Percentiles rank a stretch among this genome's conserved stretches.
Conservation (phyloP, 495 filamentous ascomycete genomes). For the Lophiostoma macrostomum region DNA sequence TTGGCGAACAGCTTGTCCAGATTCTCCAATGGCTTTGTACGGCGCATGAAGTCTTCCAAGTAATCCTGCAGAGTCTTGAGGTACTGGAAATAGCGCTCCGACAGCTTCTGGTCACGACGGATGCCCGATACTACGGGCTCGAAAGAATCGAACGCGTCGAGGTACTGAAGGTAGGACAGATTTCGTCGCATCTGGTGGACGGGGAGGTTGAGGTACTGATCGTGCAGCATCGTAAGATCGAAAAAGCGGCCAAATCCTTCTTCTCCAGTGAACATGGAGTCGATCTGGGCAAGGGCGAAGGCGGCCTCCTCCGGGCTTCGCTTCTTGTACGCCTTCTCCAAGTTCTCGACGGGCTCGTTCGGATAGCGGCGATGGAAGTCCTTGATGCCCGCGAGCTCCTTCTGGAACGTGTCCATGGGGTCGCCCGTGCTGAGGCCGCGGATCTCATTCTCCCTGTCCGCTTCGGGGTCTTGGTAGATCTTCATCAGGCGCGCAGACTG, state of each 20-base stretch:
- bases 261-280: slow-evolving; percentile 92
- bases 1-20: slow-evolving; percentile 69
- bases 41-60: slow-evolving; percentile 78
- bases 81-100: slow-evolving; percentile 87
- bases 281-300: slow-evolving; percentile 57
- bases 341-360: slow-evolving; percentile 90
- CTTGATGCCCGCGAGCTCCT: slow-evolving; percentile 74
- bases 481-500: slow-evolving; percentile 78
- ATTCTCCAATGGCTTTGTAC: slow-evolving; percentile 78
- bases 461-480: slow-evolving; percentile 79
- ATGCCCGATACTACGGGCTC: slow-evolving; percentile 66
- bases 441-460: slow-evolving; percentile 69
- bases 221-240: slow-evolving; percentile 78
- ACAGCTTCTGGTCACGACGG: slow-evolving; percentile 76
- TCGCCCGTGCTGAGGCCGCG: slow-evolving; percentile 83
- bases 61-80: slow-evolving; percentile 75
- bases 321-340: slow-evolving; percentile 86
- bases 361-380: slow-evolving; percentile 87
- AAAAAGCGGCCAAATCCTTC: slow-evolving; percentile 88
- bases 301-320: slow-evolving; percentile 60
- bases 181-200: slow-evolving; percentile 61
- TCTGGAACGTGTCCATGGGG: slow-evolving; percentile 88
- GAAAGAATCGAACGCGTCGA: slow-evolving; percentile 85
- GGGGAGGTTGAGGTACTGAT: slow-evolving; percentile 85
- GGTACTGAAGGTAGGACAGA: slow-evolving; percentile 84